These are phyloP conservation scores for Yarrowia porcina DNA, from an alignment of 805 yeast genomes.

Conservation along the genomic window DNA sequence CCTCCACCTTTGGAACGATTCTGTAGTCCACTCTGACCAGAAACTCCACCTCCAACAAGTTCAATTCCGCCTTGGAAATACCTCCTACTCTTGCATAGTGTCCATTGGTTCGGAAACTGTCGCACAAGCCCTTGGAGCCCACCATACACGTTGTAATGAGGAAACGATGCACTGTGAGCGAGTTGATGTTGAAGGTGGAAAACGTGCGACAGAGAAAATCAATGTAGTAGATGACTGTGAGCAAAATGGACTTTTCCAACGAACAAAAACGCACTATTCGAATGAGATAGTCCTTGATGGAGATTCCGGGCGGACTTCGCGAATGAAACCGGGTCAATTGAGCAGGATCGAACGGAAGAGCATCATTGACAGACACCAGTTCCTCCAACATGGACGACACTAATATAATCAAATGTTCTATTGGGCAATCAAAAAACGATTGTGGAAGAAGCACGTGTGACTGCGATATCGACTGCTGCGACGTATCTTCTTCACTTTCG, in stretches of 20 bases:
- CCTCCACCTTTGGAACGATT: constrained; percentile 51
- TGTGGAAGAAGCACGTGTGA: constrained; percentile 41
- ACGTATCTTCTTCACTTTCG: not conserved
- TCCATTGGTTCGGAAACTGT: constrained; percentile 86
- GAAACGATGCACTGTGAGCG: constrained; percentile 91
- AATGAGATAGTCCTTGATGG: constrained; percentile 70
- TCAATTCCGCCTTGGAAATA: constrained; percentile 74
- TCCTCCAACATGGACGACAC: constrained; percentile 78
- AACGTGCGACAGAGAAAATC: constrained; percentile 78
- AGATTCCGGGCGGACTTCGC: constrained; percentile 84
- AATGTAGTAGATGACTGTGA: constrained; percentile 83
- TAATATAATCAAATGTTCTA: constrained; percentile 65
- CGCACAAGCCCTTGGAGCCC: constrained; percentile 88
- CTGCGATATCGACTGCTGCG: not conserved
- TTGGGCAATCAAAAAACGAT: constrained; percentile 61
- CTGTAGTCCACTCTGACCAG: constrained; percentile 75
- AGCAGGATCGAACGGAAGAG: constrained; percentile 39
- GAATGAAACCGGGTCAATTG: constrained; percentile 86
- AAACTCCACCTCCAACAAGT: constrained; percentile 85
- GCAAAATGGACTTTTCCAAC: constrained; percentile 75
- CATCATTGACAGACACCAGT: constrained; percentile 72
- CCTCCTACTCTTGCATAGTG: constrained; percentile 98
- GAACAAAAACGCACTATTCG: constrained; percentile 81
- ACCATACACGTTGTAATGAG: constrained; percentile 85
- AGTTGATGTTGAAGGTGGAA: constrained; percentile 76